phyloP scores from a whole-genome alignment of 2,329 filamentous ascomycete genomes.

The Trichophyton rubrum region DNA sequence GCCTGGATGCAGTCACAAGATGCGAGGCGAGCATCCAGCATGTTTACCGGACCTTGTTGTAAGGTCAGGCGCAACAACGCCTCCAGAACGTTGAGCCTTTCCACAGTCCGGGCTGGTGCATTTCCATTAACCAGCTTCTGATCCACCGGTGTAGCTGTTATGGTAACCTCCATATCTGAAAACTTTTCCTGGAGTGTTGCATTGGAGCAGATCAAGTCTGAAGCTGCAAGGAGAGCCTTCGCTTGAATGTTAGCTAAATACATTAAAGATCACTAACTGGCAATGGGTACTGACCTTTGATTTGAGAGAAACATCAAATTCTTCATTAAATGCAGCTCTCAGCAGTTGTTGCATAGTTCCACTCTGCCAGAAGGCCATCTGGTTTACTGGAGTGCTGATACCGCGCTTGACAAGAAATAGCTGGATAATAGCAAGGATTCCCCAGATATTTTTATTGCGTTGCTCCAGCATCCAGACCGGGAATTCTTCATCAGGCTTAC shows the following conservation, averaged over 20 bases:
- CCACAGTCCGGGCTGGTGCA: conserved; percentile 35
- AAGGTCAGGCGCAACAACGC: conserved; percentile 75
- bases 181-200: conserved; percentile 72
- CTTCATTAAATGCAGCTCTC: conserved; percentile 65
- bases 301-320: conserved; percentile 63
- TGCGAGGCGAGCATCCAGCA: conserved; percentile 70
- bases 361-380: conserved; percentile 72
- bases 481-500: conserved; percentile 46
- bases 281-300: conserved; percentile 49
- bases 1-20: conserved; percentile 86
- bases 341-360: conserved; percentile 68
- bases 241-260: conserved; percentile 6
- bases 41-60: conserved; percentile 50
- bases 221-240: conserved; percentile 69
- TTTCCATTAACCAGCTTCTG: conserved; percentile 25
- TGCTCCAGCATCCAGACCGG: conserved; percentile 65
- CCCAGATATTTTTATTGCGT: conserved; percentile 82
- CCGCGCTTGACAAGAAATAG: conserved; percentile 77
- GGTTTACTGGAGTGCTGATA: conserved; percentile 67
- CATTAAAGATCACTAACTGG: not conserved
- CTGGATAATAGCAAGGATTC: conserved; percentile 71
- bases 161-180: conserved; percentile 63
- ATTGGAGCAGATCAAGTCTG: conserved; percentile 78
- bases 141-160: conserved; percentile 19
- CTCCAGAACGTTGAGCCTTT: conserved; percentile 79